Evolutionary conservation across 352 stramenopile species (phyloP), one percentile per base, ranked within the genome.

Genomic region (Phytopythium montanum): DNA sequence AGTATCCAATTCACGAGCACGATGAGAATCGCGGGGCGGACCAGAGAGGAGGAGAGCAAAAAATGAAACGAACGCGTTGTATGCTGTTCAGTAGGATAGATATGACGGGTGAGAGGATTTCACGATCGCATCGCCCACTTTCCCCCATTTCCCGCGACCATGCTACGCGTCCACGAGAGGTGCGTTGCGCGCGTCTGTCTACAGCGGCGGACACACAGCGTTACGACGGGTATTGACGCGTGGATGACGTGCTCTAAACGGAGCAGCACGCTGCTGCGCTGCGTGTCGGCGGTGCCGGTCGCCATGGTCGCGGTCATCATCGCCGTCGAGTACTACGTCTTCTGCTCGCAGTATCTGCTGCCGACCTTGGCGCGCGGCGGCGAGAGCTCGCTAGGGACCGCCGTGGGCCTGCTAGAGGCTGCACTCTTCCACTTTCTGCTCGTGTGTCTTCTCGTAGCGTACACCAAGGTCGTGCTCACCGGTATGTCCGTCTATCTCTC

Each of bases 121-220:
- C 5, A 28, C n/a, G 41, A 48, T 28, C 19, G 13, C 4, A 21
- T 9, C 29, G 29, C 31, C 5, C 31, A 34, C 14, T 31, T 28
- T 45, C 14, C 29, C 2, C 13, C 21, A 25, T 31, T 31, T 31
- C 8, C 14, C 21, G 16, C 25, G 46, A 13, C 18, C 31, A 92
- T 92, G 82, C 69, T 92, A 55, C 82, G 82, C 45, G 72, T 89
- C 59, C 82, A 90, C 62, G 73, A 90, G 62, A 92, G 79, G 82
- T 92, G 42, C 25, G 63, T 55, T 8, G 7, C 33, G 25, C 13
- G 46, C 46, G 25, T 12, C 25, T 29, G 31, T 42, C 58, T 29
- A 53, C 21, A 19, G 21, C 21, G 44, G 44, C 16, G 23, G 23
- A 9, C 10, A 50, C 23, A 23, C 44, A 12, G 8, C 45, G 5